Conservation (phyloP, 495 filamentous ascomycete genomes). For the Friedmanniomyces simplex region DNA sequence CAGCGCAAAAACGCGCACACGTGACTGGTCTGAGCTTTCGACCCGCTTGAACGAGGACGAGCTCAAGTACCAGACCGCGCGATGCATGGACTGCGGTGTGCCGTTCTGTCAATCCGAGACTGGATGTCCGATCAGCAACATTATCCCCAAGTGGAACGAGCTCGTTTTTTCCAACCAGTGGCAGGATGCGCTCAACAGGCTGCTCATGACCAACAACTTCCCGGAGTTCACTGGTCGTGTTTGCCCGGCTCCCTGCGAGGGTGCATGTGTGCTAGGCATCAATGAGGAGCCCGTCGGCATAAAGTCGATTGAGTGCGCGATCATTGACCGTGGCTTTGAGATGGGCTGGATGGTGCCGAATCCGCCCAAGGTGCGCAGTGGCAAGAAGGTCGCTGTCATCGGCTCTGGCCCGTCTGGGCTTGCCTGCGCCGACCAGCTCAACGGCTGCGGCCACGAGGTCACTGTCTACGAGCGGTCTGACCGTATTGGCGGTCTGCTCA, state of each 20-base stretch:
- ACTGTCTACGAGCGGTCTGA: conserved; percentile 96
- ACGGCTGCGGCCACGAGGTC: conserved; percentile 81
- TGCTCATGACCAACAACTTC: conserved; percentile 99
- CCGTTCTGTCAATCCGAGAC: conserved; percentile 98
- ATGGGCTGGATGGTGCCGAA: conserved; percentile 97
- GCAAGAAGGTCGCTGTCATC: conserved; percentile 86
- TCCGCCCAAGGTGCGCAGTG: conserved; percentile 69
- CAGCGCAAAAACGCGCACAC: conserved; percentile 69
- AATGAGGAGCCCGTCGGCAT: conserved; percentile 98
- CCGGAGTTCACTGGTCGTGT: conserved; percentile 98
- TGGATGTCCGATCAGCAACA: conserved; percentile 97
- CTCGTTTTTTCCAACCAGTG: conserved; percentile 88
- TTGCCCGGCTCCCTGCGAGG: conserved; percentile 95
- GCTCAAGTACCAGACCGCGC: conserved; percentile 95
- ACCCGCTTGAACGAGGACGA: conserved; percentile 87
- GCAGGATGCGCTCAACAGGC: conserved; percentile 87
- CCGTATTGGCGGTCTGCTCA: conserved; percentile 85
- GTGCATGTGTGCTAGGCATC: conserved; percentile 94
- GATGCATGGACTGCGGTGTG: conserved; percentile 99
- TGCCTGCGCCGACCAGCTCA: conserved; percentile 88
- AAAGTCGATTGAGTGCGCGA: conserved; percentile 98
- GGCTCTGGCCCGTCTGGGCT: conserved; percentile 92
- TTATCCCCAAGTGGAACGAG: conserved; percentile 99
- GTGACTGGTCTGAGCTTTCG: conserved; percentile 93
- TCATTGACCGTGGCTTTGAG: conserved; percentile 98